A percentile compares a stretch with the other conserved stretches of the same genome.
These are phyloP conservation scores for Talaromyces sp. DNA, from an alignment of 2,329 filamentous ascomycete species.

Conservation along the genomic window DNA sequence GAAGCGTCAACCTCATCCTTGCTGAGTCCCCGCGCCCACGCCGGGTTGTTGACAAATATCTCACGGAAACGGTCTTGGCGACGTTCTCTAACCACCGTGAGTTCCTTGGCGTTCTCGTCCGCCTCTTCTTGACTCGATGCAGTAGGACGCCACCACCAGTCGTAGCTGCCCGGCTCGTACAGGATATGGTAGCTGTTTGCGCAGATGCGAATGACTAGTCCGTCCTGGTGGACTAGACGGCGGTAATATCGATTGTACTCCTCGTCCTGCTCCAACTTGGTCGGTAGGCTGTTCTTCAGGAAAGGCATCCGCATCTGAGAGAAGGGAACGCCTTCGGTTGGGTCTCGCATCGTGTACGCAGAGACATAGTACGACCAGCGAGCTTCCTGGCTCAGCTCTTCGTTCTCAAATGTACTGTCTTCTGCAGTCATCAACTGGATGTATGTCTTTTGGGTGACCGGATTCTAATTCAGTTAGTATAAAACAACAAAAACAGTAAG, in stretches of 20 bases:
- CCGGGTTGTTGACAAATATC: conserved; percentile 50
- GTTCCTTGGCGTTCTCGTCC: conserved; percentile 32
- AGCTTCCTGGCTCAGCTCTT: conserved; percentile 59
- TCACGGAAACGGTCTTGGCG: conserved; percentile 47
- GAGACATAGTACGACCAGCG: conserved; percentile 95
- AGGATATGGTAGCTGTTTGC: conserved; percentile 74
- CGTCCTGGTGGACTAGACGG: conserved; percentile 59
- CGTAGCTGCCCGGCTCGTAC: conserved; percentile 66
- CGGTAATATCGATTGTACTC: conserved; percentile 54
- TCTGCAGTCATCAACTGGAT: conserved; percentile 84
- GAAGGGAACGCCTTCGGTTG: conserved; percentile 72
- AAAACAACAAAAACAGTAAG: neutral
- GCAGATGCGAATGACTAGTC: conserved; percentile 68
- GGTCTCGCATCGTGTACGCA: conserved; percentile 81
- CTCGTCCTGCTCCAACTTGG: conserved; percentile 57
- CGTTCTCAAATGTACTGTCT: conserved; percentile 71
- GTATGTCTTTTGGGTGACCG: conserved; percentile 62
- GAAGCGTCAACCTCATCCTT: conserved; percentile 47
- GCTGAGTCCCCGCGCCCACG: conserved; percentile 47
- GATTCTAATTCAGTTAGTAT: conserved; percentile 46
- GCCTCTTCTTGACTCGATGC: conserved; percentile 23
- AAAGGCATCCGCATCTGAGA: conserved; percentile 64
- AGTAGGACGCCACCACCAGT: conserved; percentile 60
- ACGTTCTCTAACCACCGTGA: conserved; percentile 34
- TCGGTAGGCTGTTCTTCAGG: conserved; percentile 66